These are phyloP conservation scores for Teunomyces pallodes DNA, from an alignment of 805 yeast species.

Conservation along the genomic window DNA sequence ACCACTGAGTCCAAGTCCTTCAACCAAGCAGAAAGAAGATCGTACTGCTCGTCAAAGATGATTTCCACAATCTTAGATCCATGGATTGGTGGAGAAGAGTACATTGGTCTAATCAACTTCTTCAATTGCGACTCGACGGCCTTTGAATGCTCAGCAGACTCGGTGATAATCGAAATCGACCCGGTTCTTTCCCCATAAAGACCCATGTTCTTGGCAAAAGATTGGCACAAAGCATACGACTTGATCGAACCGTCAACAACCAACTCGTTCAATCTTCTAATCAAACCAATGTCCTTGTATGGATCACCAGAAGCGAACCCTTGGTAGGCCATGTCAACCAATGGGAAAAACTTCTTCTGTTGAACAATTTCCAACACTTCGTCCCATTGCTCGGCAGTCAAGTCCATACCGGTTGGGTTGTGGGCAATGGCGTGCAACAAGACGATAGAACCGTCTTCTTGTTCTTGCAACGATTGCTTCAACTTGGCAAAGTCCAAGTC, in stretches of 20 bases:
- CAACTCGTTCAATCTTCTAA: constrained; percentile 45
- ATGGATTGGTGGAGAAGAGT: constrained; percentile 92
- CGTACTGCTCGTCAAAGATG: constrained; percentile 56
- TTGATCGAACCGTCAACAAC: constrained; percentile 50
- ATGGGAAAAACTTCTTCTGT: constrained; percentile 63
- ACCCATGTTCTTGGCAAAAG: constrained; percentile 50
- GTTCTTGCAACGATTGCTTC: constrained; percentile 53
- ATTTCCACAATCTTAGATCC: constrained; percentile 87
- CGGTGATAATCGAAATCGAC: constrained; percentile 64
- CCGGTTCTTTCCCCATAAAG: constrained; percentile 64
- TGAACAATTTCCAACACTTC: constrained; percentile 63
- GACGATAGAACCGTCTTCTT: constrained; percentile 60
- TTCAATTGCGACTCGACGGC: constrained; percentile 78
- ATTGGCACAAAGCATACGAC: constrained; percentile 52
- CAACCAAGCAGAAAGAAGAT: constrained; percentile 72
- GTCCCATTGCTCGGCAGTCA: constrained; percentile 77
- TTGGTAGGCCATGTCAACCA: constrained; percentile 93
- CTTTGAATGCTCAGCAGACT: constrained; percentile 48
- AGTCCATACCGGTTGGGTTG: constrained; percentile 96
- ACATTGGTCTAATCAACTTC: constrained; percentile 78
- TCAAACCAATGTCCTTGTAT: constrained; percentile 58
- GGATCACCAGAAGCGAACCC: constrained; percentile 89
- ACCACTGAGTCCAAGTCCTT: constrained; percentile 77
- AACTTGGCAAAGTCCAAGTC: constrained; percentile 65
- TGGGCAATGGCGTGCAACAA: constrained; percentile 94